These are phyloP conservation scores for Trypanosoma grayi DNA, from an alignment of 208 protist genomes.

Conservation along the genomic window DNA sequence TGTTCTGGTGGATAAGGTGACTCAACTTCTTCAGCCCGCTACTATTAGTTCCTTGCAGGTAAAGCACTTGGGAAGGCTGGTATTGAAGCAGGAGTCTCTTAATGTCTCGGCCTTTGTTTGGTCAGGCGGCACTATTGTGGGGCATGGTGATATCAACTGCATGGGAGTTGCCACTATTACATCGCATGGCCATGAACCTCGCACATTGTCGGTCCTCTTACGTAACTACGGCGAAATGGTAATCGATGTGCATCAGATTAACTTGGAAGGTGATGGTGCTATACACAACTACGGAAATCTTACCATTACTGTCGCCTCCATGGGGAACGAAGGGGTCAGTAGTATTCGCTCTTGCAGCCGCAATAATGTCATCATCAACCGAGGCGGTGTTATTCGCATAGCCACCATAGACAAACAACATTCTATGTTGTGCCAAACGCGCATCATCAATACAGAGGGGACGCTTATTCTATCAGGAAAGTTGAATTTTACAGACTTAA, in stretches of 20 bases:
- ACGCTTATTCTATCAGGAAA: constrained; percentile 46
- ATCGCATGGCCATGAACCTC: constrained; percentile 65
- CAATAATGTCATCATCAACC: constrained; percentile 60
- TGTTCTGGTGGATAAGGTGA: constrained; percentile 60
- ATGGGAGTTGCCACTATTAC: constrained; percentile 56
- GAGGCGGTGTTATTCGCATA: constrained; percentile 51
- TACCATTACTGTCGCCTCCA: constrained; percentile 54
- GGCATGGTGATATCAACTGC: constrained; percentile 67
- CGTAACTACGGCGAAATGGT: constrained; percentile 80
- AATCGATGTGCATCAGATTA: constrained; percentile 72
- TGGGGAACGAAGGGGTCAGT: constrained; percentile 56
- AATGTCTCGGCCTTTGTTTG: constrained; percentile 78
- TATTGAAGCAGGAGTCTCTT: constrained; percentile 54
- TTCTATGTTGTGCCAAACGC: constrained; percentile 49
- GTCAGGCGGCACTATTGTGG: constrained; percentile 72
- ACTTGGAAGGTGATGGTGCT: constrained; percentile 49
- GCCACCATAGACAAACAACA: constrained; percentile 48
- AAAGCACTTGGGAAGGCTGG: constrained; percentile 56
- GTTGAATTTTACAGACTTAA: constrained; percentile 52
- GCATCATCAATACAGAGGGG: constrained; percentile 52
- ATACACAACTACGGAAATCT: constrained; percentile 83
- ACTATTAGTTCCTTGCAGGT: constrained; percentile 60
- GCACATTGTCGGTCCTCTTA: constrained; percentile 49
- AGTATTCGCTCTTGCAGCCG: constrained; percentile 48
- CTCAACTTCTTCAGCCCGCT: constrained; percentile 42